These are phyloP conservation scores for Gleditsia sinensis DNA, from an alignment of 306 rosid species.

Conservation along the genomic window DNA sequence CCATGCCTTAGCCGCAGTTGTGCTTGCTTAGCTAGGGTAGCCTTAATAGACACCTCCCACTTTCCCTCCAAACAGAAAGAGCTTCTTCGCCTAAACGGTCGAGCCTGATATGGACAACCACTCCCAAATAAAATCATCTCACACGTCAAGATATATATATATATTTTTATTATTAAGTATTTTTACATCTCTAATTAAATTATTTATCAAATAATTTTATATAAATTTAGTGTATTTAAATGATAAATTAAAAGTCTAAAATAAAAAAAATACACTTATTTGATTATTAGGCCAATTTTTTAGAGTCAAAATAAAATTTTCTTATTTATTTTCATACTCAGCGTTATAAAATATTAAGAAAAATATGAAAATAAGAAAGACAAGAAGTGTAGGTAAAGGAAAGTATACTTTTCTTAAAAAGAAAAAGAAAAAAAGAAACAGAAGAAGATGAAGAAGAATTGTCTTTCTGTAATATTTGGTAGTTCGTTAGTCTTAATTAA, in stretches of 20 bases:
- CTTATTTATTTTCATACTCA: too few species aligned
- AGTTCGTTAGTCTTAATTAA: slow-evolving; percentile 26
- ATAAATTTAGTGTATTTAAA: too few species aligned
- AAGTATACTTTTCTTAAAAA: neutral
- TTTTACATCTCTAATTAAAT: too few species aligned
- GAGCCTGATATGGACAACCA: slow-evolving; percentile 31
- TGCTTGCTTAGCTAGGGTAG: too few species aligned
- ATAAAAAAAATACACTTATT: too few species aligned
- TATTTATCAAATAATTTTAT: too few species aligned
- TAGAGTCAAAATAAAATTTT: too few species aligned
- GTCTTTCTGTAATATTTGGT: neutral
- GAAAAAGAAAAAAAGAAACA: neutral
- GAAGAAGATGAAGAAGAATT: neutral
- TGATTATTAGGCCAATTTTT: too few species aligned
- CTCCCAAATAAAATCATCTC: slow-evolving; percentile 13
- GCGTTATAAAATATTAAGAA: too few species aligned
- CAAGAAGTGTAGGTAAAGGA: neutral
- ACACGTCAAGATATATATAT: slow-evolving; percentile 20
- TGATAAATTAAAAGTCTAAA: too few species aligned
- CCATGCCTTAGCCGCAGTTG: slow-evolving; percentile 22
- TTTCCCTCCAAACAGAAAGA: neutral
- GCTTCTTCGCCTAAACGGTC: neutral
- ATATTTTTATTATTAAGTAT: too few species aligned
- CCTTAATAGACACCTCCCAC: too few species aligned
- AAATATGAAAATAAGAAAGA: neutral